Base-by-base conservation (phyloP, 768 basidiomycete species). In the Botryobasidium botryosum region DNA sequence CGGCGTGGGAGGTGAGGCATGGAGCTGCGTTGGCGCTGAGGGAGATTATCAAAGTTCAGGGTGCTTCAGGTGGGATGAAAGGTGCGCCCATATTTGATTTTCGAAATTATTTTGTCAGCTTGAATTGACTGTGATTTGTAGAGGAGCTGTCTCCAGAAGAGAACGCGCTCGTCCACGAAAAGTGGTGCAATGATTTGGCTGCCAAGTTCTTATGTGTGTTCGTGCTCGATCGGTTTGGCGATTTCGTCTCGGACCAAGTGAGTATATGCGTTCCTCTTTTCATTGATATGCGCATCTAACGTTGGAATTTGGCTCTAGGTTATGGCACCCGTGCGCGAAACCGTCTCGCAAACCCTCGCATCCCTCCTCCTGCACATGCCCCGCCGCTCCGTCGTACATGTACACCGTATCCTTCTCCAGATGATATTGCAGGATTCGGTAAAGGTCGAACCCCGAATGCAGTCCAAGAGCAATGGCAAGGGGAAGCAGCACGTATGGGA, bases 191-290 rank as follows among this genome's bases (percentile, higher is more conserved):
- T 49, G 75, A 79, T 47, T 63, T 97, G 13, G 80, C 86, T 2
- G 75, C 84, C 7, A 80, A 80, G 52, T 72, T 94, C 41, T 71
- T 97, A 2, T 81, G 79, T 53, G 76, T 97, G 6, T 82, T 97
- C 50, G 82, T 92, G 26, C 68, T 96, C 21, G 94, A 99, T 59
- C 77, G 94, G n/a, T 99, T 99, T 54, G 88, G 91, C 2, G 94
- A 99, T 61, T 99, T 91, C 57, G 77, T 94, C 28, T 84, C 88
- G 0, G 94, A 99, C 57, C 90, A 91, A 65, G 71, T 70, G 33
- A 28, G 63, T 51, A 7, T 39, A 4, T 12, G 20, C 2, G 6
- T 21, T 15, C 3, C 15, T 29, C 32, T 20, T 3, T 27, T 32
- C 45, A 12, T 49, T 49, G 20, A 55, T 2, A 6, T 8, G 18